Percentiles rank a stretch among this genome's conserved stretches.
Conservation (phyloP, 208 protist species). For the Novymonas esmeraldas region DNA sequence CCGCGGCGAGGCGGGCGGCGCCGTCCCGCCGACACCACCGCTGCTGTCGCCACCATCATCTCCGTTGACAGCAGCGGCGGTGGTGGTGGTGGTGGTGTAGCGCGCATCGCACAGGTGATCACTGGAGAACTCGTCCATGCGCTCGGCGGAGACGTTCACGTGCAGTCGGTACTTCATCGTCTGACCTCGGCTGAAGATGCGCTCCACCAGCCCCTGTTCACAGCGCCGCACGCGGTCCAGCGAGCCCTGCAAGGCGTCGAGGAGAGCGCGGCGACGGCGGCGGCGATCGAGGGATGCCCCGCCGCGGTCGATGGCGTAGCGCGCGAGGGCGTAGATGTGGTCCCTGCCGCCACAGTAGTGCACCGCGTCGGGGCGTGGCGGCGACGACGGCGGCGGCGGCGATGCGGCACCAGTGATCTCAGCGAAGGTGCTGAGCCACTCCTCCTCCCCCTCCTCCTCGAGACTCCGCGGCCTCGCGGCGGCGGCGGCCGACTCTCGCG, state of each 20-base stretch:
- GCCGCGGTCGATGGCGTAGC: conserved; percentile 24
- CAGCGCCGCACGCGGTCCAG: conserved; percentile 23
- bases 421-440: too few relatives aligned
- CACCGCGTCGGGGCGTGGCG: neutral
- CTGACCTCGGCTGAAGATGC: conserved; percentile 40
- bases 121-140: conserved; percentile 37
- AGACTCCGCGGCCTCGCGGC: too few relatives aligned
- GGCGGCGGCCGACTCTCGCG: too few relatives aligned
- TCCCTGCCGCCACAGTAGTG: neutral
- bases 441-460: neutral
- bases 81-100: conserved; percentile 8
- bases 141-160: conserved; percentile 38
- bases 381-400: neutral
- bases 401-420: neutral
- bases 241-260: conserved; percentile 32
- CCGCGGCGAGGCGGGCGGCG: too few relatives aligned
- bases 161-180: conserved; percentile 55
- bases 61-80: too few relatives aligned
- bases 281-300: conserved; percentile 4
- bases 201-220: conserved; percentile 28
- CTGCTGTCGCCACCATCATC: too few relatives aligned
- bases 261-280: conserved; percentile 8
- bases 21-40: neutral
- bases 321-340: conserved; percentile 16
- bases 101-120: conserved; percentile 31